Conservation (phyloP, 176 grass and related monocot species). For the Oryza glumipatula region DNA sequence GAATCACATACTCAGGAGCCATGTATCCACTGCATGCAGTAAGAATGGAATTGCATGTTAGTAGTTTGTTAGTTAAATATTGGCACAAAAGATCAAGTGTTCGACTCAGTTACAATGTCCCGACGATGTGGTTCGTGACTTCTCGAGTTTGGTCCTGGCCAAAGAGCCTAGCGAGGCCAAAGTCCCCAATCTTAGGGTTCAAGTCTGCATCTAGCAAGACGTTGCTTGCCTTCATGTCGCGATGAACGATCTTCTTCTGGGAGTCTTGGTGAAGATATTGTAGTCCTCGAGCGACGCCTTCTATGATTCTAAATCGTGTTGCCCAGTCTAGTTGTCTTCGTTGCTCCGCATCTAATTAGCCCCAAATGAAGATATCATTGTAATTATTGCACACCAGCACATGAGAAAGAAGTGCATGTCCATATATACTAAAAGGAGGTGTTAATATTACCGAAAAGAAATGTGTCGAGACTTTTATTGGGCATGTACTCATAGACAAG, state of each 20-base stretch:
- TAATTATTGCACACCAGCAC: neutral
- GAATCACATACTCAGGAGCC: slow-evolving; percentile 53
- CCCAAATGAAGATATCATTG: neutral
- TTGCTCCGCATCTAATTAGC: neutral
- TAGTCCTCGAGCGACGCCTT: slow-evolving; percentile 44
- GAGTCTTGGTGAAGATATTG: slow-evolving; percentile 60
- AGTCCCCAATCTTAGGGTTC: slow-evolving; percentile 55
- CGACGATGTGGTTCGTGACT: slow-evolving; percentile 21
- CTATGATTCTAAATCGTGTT: slow-evolving; percentile 45
- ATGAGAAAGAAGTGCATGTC: too few species aligned
- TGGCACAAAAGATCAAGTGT: too few species aligned
- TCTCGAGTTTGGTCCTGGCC: slow-evolving; percentile 38
- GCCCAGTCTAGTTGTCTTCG: slow-evolving; percentile 25
- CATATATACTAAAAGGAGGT: too few species aligned
- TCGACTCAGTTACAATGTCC: slow-evolving; percentile 38
- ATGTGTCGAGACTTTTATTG: slow-evolving; percentile 38
- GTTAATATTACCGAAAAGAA: slow-evolving; percentile 36
- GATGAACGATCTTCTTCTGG: slow-evolving; percentile 39
- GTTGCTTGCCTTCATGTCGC: slow-evolving; percentile 45
- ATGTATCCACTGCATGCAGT: slow-evolving; percentile 40
- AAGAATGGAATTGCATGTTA: neutral
- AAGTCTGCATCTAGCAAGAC: slow-evolving; percentile 36
- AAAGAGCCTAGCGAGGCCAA: slow-evolving; percentile 48
- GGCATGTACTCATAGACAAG: slow-evolving; percentile 47
- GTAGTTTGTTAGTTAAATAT: too few species aligned